Evolutionary conservation across 768 basidiomycete species (phyloP).

Genomic region (Gloeostereum incarnatum): DNA sequence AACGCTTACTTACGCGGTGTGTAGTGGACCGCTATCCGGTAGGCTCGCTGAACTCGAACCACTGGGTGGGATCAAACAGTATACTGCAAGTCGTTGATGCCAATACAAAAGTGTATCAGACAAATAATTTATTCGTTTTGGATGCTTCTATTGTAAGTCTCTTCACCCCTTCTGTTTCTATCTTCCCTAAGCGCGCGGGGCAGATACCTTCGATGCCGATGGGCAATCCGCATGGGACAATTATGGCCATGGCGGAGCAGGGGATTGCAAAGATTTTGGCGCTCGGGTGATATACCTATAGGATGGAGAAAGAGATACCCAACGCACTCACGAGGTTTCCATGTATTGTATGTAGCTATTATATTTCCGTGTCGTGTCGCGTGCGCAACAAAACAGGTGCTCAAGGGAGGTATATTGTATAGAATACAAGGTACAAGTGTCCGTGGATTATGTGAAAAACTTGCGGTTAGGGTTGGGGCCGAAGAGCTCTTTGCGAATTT

Average conservation of each 20-base stretch:
- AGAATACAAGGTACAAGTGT: too few species aligned
- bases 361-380: too few species aligned
- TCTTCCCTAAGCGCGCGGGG: slow-evolving; percentile 1
- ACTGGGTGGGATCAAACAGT: slow-evolving; percentile 50
- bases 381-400: too few species aligned
- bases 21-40: slow-evolving; percentile 30
- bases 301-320: too few species aligned
- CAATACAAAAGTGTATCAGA: slow-evolving; percentile 43
- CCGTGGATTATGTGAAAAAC: slow-evolving; percentile 78
- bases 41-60: slow-evolving; percentile 45
- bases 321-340: too few species aligned
- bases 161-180: slow-evolving; percentile 3
- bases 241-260: slow-evolving; percentile 53
- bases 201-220: slow-evolving; percentile 44
- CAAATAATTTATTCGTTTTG: slow-evolving; percentile 44
- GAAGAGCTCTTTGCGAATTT: slow-evolving; percentile 84
- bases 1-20: background rate
- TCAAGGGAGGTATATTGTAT: too few species aligned
- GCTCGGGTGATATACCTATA: slow-evolving; percentile 12
- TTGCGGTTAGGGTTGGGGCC: slow-evolving; percentile 88
- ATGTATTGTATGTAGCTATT: too few species aligned
- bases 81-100: slow-evolving; percentile 47
- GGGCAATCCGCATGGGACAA: slow-evolving; percentile 46
- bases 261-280: slow-evolving; percentile 47
- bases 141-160: slow-evolving; percentile 33